Conservation (phyloP, 83 land plant species). For the Picea mariana region DNA sequence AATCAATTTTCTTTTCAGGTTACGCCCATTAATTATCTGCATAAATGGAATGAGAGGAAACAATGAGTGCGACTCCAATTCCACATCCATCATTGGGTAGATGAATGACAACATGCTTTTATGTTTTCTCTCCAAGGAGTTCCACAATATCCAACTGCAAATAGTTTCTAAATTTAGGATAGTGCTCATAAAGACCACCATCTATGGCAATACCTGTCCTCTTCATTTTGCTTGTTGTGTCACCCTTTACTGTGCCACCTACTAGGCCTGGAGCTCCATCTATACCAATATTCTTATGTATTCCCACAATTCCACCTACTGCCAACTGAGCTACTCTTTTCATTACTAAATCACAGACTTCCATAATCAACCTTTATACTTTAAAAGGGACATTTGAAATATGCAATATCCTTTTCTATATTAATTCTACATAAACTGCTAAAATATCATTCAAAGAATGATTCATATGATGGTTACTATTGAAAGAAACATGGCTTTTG, state of each 20-base stretch:
- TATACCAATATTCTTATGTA: slow-evolving; percentile 82
- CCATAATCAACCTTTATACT: slow-evolving; percentile 63
- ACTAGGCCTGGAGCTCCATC: slow-evolving; percentile 41
- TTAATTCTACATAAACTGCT: neutral
- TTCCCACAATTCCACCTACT: slow-evolving; percentile 92
- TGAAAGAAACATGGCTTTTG: slow-evolving; percentile 17
- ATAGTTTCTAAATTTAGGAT: slow-evolving; percentile 63
- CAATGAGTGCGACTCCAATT: slow-evolving; percentile 88
- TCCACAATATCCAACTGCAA: slow-evolving; percentile 67
- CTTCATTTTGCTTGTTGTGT: slow-evolving; percentile 25
- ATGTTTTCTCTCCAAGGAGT: slow-evolving; percentile 78
- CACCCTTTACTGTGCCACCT: slow-evolving; percentile 21
- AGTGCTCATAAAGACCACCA: slow-evolving; percentile 72
- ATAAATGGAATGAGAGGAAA: slow-evolving; percentile 63
- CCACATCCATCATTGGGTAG: slow-evolving; percentile 88
- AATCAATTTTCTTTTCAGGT: neutral
- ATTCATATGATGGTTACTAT: neutral
- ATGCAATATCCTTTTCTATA: slow-evolving; percentile 36
- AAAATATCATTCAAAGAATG: neutral
- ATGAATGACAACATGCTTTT: slow-evolving; percentile 60
- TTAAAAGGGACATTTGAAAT: slow-evolving; percentile 62
- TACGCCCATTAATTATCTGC: neutral
- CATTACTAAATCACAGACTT: slow-evolving; percentile 72
- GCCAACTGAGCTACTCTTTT: slow-evolving; percentile 84
- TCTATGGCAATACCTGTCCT: slow-evolving; percentile 85